phyloP scores from a whole-genome alignment of 441 rosid genomes.

The Croton laevigatus region DNA sequence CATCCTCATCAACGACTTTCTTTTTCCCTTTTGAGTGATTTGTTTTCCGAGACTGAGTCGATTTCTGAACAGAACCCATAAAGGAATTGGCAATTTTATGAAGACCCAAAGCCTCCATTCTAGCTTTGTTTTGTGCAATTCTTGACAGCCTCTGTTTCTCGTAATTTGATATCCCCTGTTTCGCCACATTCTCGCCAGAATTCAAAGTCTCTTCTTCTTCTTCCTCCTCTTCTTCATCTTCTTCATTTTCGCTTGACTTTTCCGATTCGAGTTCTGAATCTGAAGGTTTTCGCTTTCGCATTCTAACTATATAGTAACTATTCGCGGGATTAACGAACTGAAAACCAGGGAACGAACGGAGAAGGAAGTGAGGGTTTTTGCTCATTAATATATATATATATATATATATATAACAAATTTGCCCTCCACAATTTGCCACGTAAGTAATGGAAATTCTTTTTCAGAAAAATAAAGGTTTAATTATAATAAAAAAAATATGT shows the following conservation, averaged over 20 bases:
- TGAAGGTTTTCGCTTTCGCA: conserved; percentile 25
- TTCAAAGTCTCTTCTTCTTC: conserved; percentile 14
- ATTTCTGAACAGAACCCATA: conserved; percentile 33
- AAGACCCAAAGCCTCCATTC: conserved; percentile 83
- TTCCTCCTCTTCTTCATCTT: conserved; percentile 14
- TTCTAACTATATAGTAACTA: background rate
- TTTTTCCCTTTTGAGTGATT: conserved; percentile 41
- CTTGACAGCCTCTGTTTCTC: conserved; percentile 73
- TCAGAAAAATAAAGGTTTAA: too few relatives aligned
- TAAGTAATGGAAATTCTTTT: background rate
- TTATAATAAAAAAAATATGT: too few relatives aligned
- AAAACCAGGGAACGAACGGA: too few relatives aligned
- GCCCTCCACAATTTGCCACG: background rate
- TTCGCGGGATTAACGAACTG: background rate
- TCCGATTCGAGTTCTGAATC: conserved; percentile 31
- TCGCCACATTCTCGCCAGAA: conserved; percentile 9
- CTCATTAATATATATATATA: background rate
- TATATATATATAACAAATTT: background rate
- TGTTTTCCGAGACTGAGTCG: conserved; percentile 23
- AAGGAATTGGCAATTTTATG: conserved; percentile 53
- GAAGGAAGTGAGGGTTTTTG: background rate
- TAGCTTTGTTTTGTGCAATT: conserved; percentile 79
- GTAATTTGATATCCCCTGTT: conserved; percentile 43
- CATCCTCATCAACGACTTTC: conserved; percentile 40
- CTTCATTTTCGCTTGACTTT: conserved; percentile 18